Evolutionary conservation across 2,329 filamentous ascomycete species (phyloP).

Genomic region (Leptoxyphium fumago): DNA sequence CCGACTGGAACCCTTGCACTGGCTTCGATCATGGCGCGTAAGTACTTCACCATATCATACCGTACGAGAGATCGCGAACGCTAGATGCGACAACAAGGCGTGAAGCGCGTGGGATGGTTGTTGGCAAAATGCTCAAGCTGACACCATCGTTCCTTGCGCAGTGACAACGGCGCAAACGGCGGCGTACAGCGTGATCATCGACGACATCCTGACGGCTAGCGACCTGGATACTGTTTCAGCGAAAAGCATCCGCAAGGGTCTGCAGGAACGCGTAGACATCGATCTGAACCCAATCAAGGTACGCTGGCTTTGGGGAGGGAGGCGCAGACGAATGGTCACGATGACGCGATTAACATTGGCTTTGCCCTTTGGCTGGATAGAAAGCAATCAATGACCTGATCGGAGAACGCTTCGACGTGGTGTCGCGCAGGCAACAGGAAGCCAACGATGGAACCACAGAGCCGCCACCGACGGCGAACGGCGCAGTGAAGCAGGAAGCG

Average conservation of each 20-base stretch:
- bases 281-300: constrained; percentile 51
- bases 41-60: background rate
- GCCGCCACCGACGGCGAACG: constrained; percentile 24
- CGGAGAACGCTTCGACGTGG: constrained; percentile 35
- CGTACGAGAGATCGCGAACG: background rate
- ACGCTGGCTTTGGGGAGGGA: constrained; percentile 5
- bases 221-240: constrained; percentile 51
- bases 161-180: constrained; percentile 17
- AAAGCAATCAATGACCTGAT: constrained; percentile 32
- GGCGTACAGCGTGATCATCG: constrained; percentile 43
- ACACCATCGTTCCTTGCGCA: constrained; percentile 2
- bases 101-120: too few species aligned
- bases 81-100: too few species aligned
- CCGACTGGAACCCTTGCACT: background rate
- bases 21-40: background rate
- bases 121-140: too few species aligned
- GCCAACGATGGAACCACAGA: constrained; percentile 15
- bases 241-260: constrained; percentile 48
- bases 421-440: constrained; percentile 22
- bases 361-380: constrained; percentile 12
- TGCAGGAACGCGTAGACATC: constrained; percentile 45
- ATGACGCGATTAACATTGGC: background rate
- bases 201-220: constrained; percentile 44
- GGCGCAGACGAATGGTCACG: background rate
- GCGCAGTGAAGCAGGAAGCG: constrained; percentile 9